These are phyloP conservation scores for Phytopythium helicoides DNA, from an alignment of 352 stramenopile genomes.

Conservation along the genomic window DNA sequence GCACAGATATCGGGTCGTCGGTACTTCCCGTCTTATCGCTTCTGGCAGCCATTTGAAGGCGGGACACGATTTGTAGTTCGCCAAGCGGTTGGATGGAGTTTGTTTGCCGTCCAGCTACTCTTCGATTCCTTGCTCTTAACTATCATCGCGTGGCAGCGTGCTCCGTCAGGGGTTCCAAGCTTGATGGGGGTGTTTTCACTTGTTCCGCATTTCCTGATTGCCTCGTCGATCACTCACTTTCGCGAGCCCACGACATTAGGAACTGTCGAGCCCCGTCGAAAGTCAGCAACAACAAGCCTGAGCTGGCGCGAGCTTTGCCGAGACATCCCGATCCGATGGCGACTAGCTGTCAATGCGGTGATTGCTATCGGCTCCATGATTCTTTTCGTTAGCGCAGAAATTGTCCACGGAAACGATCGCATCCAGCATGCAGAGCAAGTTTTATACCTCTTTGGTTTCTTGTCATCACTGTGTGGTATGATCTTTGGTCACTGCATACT, in stretches of 20 bases:
- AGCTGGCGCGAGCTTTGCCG: slow-evolving; percentile 18
- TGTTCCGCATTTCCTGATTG: slow-evolving; percentile 31
- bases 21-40: slow-evolving; percentile 20
- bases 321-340: slow-evolving; percentile 22
- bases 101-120: slow-evolving; percentile 44
- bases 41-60: slow-evolving; percentile 54
- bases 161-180: slow-evolving; percentile 27
- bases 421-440: slow-evolving; percentile 34
- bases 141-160: slow-evolving; percentile 13
- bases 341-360: slow-evolving; percentile 24
- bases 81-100: slow-evolving; percentile 51
- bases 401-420: slow-evolving; percentile 15
- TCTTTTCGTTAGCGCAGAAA: slow-evolving; percentile 35
- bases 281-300: neutral
- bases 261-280: neutral
- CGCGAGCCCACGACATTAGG: neutral
- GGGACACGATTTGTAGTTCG: slow-evolving; percentile 40
- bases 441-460: slow-evolving; percentile 44
- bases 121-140: slow-evolving; percentile 47
- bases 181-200: slow-evolving; percentile 29
- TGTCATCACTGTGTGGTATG: slow-evolving; percentile 34
- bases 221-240: slow-evolving; percentile 41
- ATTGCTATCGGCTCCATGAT: slow-evolving; percentile 22
- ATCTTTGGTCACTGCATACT: slow-evolving; percentile 34
- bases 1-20: slow-evolving; percentile 30